Percentiles rank a stretch among this genome's conserved stretches.
These are phyloP conservation scores for Nicotiana obtusifolia DNA, from an alignment of 257 asterid genomes.

Conservation along the genomic window DNA sequence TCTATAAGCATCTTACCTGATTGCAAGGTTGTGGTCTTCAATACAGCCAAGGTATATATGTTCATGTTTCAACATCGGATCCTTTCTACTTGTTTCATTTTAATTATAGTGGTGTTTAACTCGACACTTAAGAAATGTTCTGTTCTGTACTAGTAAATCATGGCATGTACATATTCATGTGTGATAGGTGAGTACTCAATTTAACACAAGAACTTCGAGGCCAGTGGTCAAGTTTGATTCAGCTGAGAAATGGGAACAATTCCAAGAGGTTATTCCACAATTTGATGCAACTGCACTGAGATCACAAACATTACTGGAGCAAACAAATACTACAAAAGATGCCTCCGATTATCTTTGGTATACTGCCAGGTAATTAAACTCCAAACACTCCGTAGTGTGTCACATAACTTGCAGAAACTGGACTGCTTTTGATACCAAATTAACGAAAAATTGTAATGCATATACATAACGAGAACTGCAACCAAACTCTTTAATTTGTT, in stretches of 20 bases:
- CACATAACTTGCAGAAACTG: not conserved
- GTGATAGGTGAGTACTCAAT: conserved; percentile 41
- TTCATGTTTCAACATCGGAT: not conserved
- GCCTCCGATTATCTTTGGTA: conserved; percentile 85
- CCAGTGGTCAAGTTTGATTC: conserved; percentile 38
- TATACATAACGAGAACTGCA: not conserved
- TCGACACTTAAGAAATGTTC: not conserved
- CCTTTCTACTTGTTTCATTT: not conserved
- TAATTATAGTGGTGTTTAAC: not conserved
- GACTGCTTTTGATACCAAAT: not conserved
- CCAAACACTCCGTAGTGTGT: not conserved
- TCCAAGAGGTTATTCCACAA: conserved; percentile 45
- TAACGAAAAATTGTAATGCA: not conserved
- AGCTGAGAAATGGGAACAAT: conserved; percentile 47
- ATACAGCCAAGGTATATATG: conserved; percentile 64
- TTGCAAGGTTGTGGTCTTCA: conserved; percentile 58
- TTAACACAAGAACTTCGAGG: conserved; percentile 37
- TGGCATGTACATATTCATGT: not conserved
- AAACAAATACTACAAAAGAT: conserved; percentile 74
- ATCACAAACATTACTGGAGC: conserved; percentile 59
- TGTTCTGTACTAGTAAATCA: not conserved
- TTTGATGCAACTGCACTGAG: conserved; percentile 34
- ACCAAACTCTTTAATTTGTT: not conserved
- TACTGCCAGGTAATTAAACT: conserved; percentile 45
- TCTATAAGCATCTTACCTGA: conserved; percentile 91